These are phyloP conservation scores for Blastocystis sp. DNA, from an alignment of 352 stramenopile species.

Conservation along the genomic window DNA sequence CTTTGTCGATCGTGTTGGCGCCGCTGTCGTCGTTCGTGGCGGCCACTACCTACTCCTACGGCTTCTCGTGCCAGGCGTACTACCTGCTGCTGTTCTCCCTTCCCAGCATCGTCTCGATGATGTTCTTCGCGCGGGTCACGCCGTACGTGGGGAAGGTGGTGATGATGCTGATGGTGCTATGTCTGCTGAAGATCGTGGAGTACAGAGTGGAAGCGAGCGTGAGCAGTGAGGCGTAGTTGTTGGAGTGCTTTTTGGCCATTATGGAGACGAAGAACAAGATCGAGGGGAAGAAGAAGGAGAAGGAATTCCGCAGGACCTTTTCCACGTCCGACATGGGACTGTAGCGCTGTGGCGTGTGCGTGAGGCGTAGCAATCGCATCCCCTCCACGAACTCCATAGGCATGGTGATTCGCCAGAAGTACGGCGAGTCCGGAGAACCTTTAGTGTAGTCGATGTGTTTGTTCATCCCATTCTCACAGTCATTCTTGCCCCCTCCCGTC, in stretches of 20 bases:
- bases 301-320: constrained; percentile 27
- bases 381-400: constrained; percentile 13
- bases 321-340: constrained; percentile 28
- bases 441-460: background rate
- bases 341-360: background rate
- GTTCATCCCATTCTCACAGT: background rate
- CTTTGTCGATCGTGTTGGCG: constrained; percentile 18
- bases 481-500: no score
- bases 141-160: background rate
- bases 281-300: background rate
- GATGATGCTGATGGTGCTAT: background rate
- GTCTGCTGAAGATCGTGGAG: constrained; percentile 4
- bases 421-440: background rate
- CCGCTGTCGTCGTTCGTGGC: constrained; percentile 17
- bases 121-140: background rate
- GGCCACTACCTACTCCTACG: constrained; percentile 5
- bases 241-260: constrained; percentile 36
- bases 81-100: background rate
- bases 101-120: constrained; percentile 7
- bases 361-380: constrained; percentile 8
- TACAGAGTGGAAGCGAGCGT: background rate
- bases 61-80: background rate
- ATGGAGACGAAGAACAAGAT: constrained; percentile 56
- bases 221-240: background rate
- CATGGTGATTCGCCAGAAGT: constrained; percentile 45